These are phyloP conservation scores for Sordariomycetes sp. DNA, from an alignment of 2,329 filamentous ascomycete species.

Conservation along the genomic window DNA sequence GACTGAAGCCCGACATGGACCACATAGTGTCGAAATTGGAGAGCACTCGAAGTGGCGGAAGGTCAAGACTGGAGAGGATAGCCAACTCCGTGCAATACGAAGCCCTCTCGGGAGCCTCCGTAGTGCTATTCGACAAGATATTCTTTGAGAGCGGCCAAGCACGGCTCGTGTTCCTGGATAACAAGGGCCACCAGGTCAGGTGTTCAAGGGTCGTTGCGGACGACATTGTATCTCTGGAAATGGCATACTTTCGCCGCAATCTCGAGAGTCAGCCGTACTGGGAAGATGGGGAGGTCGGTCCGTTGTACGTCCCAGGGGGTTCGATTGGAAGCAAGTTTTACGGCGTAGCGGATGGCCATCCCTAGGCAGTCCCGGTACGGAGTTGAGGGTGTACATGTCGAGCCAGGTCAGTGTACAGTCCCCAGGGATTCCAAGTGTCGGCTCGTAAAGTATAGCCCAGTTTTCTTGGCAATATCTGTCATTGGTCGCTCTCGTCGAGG, in stretches of 20 bases:
- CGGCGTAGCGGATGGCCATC: not conserved
- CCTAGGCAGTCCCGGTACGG: not conserved
- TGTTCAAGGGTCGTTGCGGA: not conserved
- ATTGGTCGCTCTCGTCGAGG: not conserved
- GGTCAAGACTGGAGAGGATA: not conserved
- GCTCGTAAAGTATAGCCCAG: not conserved
- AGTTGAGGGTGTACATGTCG: not conserved
- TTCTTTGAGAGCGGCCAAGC: not conserved
- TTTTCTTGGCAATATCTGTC: not conserved
- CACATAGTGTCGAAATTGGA: not conserved
- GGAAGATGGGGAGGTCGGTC: not conserved
- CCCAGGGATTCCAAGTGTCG: no score
- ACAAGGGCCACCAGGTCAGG: not conserved
- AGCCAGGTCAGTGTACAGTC: not conserved
- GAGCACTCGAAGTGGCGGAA: not conserved
- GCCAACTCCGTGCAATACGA: not conserved
- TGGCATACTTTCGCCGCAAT: not conserved
- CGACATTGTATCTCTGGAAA: not conserved
- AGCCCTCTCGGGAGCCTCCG: not conserved
- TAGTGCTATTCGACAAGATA: not conserved
- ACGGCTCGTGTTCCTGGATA: not conserved
- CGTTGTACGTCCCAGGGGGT: not conserved
- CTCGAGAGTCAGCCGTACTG: not conserved
- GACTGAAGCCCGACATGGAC: not conserved
- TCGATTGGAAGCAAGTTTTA: not conserved